Percentiles rank a stretch among this genome's conserved stretches.
phyloP scores from a whole-genome alignment of 1,284 basidiomycete species.

The Coriolopsis trogii region DNA sequence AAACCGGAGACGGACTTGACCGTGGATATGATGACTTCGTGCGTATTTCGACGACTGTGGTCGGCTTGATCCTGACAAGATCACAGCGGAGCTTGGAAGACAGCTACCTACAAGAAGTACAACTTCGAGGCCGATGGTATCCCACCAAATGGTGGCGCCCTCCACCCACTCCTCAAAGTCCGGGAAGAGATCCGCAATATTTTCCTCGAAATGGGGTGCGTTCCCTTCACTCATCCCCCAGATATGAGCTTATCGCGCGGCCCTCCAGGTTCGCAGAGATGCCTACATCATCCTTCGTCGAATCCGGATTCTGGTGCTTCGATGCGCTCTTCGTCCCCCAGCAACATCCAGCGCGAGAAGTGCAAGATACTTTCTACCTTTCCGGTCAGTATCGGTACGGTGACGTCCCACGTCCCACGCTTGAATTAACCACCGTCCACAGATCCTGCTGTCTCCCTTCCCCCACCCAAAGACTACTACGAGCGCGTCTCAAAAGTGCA shows the following conservation, averaged over 20 bases:
- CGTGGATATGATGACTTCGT: conserved; percentile 93
- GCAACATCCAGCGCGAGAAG: conserved; percentile 96
- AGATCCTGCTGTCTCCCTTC: conserved; percentile 84
- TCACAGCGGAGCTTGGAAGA: conserved; percentile 87
- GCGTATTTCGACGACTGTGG: too few relatives aligned
- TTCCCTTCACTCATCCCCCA: conserved; percentile 10
- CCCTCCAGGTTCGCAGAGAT: conserved; percentile 94
- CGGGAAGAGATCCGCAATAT: conserved; percentile 98
- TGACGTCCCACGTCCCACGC: background rate
- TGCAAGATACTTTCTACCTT: conserved; percentile 99
- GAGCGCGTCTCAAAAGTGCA: conserved; percentile 88
- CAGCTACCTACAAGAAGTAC: conserved; percentile 94
- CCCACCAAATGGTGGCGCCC: conserved; percentile 85
- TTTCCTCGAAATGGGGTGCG: conserved; percentile 98
- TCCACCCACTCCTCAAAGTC: conserved; percentile 97
- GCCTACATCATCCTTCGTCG: conserved; percentile 98
- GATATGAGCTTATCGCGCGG: background rate
- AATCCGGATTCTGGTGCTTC: conserved; percentile 99
- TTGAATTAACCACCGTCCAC: conserved; percentile 7
- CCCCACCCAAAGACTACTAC: conserved; percentile 88
- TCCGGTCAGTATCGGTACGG: conserved; percentile 63
- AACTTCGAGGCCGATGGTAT: conserved; percentile 98
- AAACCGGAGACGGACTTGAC: conserved; percentile 99
- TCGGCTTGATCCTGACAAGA: too few relatives aligned
- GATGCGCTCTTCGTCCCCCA: conserved; percentile 98